These are phyloP conservation scores for Naganishia vishniacii DNA, from an alignment of 768 basidiomycete species.

Conservation along the genomic window DNA sequence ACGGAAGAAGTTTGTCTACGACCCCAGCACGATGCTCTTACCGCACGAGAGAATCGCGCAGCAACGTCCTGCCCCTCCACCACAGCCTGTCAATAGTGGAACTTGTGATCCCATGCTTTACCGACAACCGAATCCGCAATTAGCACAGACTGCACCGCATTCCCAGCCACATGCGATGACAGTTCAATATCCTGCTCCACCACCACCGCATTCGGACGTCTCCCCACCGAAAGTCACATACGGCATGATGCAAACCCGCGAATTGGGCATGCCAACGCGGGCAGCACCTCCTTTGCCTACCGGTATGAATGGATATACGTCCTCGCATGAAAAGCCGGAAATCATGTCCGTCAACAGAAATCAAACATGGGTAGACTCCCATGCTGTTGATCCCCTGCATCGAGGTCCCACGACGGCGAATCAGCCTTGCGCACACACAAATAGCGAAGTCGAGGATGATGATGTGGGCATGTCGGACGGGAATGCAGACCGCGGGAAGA, in stretches of 20 bases:
- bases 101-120: neutral
- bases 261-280: conserved; percentile 14
- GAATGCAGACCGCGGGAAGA: conserved; percentile 6
- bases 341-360: neutral
- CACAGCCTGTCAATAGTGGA: conserved; percentile 7
- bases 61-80: conserved; percentile 11
- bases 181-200: neutral
- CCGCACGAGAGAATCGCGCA: conserved; percentile 24
- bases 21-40: conserved; percentile 22
- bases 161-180: neutral
- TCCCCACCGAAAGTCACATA: conserved; percentile 1
- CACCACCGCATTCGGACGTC: neutral
- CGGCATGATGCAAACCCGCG: neutral
- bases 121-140: neutral
- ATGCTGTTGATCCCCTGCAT: conserved; percentile 1
- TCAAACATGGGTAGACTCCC: neutral
- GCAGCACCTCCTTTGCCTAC: conserved; percentile 13
- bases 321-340: neutral
- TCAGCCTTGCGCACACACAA: neutral
- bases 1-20: conserved; percentile 21
- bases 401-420: neutral
- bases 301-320: neutral
- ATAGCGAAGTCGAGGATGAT: neutral
- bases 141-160: neutral
- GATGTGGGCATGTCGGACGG: neutral